phyloP scores from a whole-genome alignment of 306 rosid genomes.

The Sindora glabra region DNA sequence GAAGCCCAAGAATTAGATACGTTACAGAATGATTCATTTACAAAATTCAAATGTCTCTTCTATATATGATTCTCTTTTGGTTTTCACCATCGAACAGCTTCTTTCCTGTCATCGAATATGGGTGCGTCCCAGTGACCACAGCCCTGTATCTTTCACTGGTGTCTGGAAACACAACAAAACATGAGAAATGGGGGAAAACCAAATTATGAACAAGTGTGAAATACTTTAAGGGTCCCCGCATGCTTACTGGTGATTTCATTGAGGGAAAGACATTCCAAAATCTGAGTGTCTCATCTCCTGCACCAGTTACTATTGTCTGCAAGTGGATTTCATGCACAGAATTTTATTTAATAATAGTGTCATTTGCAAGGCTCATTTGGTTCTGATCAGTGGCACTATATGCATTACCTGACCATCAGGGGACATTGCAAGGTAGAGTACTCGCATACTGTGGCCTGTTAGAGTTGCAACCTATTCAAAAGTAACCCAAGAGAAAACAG shows the following conservation, averaged over 20 bases:
- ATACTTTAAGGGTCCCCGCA: conserved; percentile 3
- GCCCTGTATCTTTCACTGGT: conserved; percentile 76
- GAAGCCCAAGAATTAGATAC: too few relatives aligned
- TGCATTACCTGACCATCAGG: conserved; percentile 90
- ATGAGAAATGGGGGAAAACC: background rate
- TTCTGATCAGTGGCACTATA: too few relatives aligned
- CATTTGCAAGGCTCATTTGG: background rate
- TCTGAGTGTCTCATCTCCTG: conserved; percentile 94
- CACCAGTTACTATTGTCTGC: conserved; percentile 97
- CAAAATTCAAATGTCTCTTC: too few relatives aligned
- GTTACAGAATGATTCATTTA: too few relatives aligned
- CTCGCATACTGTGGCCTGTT: conserved; percentile 96
- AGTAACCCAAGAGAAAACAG: background rate
- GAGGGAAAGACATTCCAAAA: conserved; percentile 97
- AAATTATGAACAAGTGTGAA: background rate
- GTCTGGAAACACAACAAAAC: conserved; percentile 37
- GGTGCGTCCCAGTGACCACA: conserved; percentile 91
- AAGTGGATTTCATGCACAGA: too few relatives aligned
- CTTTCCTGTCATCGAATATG: conserved; percentile 49
- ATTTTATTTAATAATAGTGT: too few relatives aligned
- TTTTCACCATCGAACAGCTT: too few relatives aligned
- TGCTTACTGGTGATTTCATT: conserved; percentile 70
- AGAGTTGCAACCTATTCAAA: conserved; percentile 77
- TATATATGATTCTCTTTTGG: too few relatives aligned
- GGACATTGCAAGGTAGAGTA: conserved; percentile 91